Evolutionary conservation across 768 basidiomycete species (phyloP), one percentile per base, ranked within the genome.

Genomic region (Serendipita indica): DNA sequence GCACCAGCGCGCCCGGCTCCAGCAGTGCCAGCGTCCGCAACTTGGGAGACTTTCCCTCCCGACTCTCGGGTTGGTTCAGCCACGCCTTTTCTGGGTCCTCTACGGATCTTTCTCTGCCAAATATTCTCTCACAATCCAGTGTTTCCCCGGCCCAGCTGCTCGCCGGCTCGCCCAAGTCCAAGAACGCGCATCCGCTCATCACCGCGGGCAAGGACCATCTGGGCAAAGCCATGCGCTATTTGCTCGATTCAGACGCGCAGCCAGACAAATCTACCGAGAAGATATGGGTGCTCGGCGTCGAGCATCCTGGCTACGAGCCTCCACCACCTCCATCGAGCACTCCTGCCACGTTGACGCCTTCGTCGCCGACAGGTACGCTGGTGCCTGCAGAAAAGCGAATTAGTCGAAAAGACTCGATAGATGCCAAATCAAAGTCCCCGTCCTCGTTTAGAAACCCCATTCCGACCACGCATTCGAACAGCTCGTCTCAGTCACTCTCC

Each of bases 221-320:
- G 54, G 86, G 88, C 72, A 86, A 85, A 68, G 88, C 86, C 2
- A 81, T 91, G 75, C 77, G 90, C 43, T 89, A 91, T 71, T 74
- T 97, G n/a, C 76, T 94, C 61, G 93, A 97, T 71, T 80, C 81
- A 63, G 93, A 97, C 69, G 81, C 90, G 16, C 79, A 77, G 2
- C 89, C 87, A 1, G 91, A 96, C 68, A 83, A 78, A 65, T 91
- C 82, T 58, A 66, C 77, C 0, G 88, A 92, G 18, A 79, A 84
- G 0, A 94, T 97, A 28, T 96, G 91, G 91, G 70, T 96, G 1
- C 75, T 96, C 22, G 93, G 92, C 35, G 82, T 90, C 2, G 76
- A 79, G 62, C 90, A 91, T 61, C 77, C 80, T 2, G 88, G 87
- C 0, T 88, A 82, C 63, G 86, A 85, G 62, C 70, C 73, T 6